Percentiles rank a stretch among this genome's conserved stretches.
Conservation (phyloP, 2,329 filamentous ascomycete species). For the Saccharata proteae region DNA sequence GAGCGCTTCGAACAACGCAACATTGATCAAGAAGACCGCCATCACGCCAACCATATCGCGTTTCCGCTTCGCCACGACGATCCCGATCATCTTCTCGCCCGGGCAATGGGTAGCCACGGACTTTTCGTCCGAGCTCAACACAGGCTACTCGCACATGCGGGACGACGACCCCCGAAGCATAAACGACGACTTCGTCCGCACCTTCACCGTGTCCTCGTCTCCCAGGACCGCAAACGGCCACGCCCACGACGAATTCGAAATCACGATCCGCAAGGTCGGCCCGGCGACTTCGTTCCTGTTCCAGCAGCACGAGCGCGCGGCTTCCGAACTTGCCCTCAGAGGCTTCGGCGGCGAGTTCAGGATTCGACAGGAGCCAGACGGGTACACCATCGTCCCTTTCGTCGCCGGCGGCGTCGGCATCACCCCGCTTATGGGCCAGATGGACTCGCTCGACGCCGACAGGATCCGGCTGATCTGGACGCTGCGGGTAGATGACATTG, state of each 20-base stretch:
- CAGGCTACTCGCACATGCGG: conserved; percentile 72
- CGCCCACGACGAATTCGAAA: conserved; percentile 46
- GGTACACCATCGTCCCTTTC: conserved; percentile 42
- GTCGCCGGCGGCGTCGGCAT: conserved; percentile 73
- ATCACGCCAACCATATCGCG: conserved; percentile 57
- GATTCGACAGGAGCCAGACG: conserved; percentile 23
- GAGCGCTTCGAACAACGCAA: conserved; percentile 32
- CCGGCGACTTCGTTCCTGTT: conserved; percentile 56
- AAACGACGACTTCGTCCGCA: conserved; percentile 75
- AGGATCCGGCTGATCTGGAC: conserved; percentile 56
- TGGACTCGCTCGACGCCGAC: conserved; percentile 35
- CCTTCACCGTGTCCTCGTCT: conserved; percentile 68
- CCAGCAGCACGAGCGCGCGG: conserved; percentile 38
- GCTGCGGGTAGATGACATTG: conserved; percentile 47
- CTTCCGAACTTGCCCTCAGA: conserved; percentile 52
- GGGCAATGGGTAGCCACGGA: conserved; percentile 72
- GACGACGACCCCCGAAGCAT: conserved; percentile 67
- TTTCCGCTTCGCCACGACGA: conserved; percentile 45
- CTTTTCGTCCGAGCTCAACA: conserved; percentile 55
- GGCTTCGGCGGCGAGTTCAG: conserved; percentile 61
- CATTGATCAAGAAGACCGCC: conserved; percentile 43
- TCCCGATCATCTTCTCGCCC: conserved; percentile 41
- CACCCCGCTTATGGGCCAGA: conserved; percentile 65
- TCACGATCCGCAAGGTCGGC: conserved; percentile 60
- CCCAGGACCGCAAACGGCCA: conserved; percentile 2